A percentile compares a stretch with the other conserved stretches of the same genome.
Conservation (phyloP, 306 rosid genomes). For the Coriaria nepalensis region DNA sequence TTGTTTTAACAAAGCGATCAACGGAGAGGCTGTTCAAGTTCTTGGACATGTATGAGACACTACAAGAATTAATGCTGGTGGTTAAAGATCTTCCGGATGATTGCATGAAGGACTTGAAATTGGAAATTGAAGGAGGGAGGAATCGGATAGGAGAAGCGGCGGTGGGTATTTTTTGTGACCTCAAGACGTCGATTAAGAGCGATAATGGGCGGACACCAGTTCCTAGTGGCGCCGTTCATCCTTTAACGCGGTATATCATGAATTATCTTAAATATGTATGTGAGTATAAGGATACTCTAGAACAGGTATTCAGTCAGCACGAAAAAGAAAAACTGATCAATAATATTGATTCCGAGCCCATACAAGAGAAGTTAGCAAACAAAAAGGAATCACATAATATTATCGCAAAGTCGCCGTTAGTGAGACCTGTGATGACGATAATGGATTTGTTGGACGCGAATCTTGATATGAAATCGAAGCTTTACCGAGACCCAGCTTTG, state of each 20-base stretch:
- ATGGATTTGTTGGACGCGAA: conserved; percentile 59
- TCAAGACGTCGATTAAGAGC: conserved; percentile 48
- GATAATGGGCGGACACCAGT: conserved; percentile 52
- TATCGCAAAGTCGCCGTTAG: conserved; percentile 32
- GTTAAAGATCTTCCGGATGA: conserved; percentile 13
- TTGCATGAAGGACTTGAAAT: conserved; percentile 21
- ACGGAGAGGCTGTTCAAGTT: conserved; percentile 64
- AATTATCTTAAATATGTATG: conserved; percentile 66
- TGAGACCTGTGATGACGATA: conserved; percentile 22
- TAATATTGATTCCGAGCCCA: too few species aligned
- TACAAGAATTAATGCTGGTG: conserved; percentile 28
- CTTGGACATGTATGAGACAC: conserved; percentile 63
- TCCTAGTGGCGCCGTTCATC: conserved; percentile 69
- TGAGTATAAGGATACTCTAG: conserved; percentile 58
- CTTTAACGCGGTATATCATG: conserved; percentile 69
- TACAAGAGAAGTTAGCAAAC: not conserved
- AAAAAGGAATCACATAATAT: conserved; percentile 4
- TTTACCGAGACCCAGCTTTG: conserved; percentile 39
- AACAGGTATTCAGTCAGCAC: conserved; percentile 32
- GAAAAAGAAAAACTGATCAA: conserved; percentile 1
- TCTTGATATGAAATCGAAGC: conserved; percentile 41
- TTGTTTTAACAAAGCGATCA: conserved; percentile 35
- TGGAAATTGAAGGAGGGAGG: conserved; percentile 25
- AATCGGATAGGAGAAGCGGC: conserved; percentile 26
- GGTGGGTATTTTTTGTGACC: conserved; percentile 39